A percentile compares a stretch with the other conserved stretches of the same genome.
These are phyloP conservation scores for Straminergon stramineum DNA, from an alignment of 225 moss, liverwort and hornwort species.

Conservation along the genomic window DNA sequence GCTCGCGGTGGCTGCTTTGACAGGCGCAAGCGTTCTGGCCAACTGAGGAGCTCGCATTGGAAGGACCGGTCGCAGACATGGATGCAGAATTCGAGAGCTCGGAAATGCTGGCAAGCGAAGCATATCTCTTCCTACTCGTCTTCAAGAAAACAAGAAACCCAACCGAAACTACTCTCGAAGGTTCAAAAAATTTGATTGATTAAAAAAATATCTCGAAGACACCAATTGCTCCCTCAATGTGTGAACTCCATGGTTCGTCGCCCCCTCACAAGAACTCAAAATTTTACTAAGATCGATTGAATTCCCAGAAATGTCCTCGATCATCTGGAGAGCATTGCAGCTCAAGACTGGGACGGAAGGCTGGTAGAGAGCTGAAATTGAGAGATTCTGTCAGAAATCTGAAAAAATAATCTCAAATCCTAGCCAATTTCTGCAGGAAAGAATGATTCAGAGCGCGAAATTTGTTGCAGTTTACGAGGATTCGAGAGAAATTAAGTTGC, in stretches of 20 bases:
- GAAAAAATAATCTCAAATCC: background rate
- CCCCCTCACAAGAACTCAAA: background rate
- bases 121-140: background rate
- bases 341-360: background rate
- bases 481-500: background rate
- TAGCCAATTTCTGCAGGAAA: too few relatives aligned
- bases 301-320: background rate
- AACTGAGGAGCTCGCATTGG: background rate
- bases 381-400: background rate
- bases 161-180: background rate
- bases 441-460: background rate
- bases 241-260: background rate
- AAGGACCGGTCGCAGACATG: background rate
- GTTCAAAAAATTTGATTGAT: background rate
- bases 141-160: background rate
- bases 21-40: background rate
- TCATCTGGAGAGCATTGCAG: background rate
- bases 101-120: constrained; percentile 5
- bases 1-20: background rate
- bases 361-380: background rate
- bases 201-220: background rate
- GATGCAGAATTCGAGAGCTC: constrained; percentile 5
- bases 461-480: too few relatives aligned
- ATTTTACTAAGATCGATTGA: background rate
- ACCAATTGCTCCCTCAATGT: background rate